A percentile compares a stretch with the other conserved stretches of the same genome.
phyloP scores from a whole-genome alignment of 352 stramenopile species.

The Phytopythium cucurbitacearum region DNA sequence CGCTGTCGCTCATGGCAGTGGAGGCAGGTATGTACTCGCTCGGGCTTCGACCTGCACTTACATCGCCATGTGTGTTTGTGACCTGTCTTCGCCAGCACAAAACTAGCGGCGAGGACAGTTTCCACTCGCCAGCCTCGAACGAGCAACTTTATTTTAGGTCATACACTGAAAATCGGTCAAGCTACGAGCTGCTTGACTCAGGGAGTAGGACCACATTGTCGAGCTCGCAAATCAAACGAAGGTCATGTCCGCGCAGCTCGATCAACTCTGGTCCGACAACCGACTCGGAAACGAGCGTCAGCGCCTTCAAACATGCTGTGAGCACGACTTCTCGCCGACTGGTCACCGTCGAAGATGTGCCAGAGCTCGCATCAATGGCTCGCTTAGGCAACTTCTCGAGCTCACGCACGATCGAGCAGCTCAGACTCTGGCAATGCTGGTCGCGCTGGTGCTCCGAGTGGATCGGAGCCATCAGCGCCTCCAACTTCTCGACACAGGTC shows the following conservation, averaged over 20 bases:
- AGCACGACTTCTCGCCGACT: slow-evolving; percentile 8
- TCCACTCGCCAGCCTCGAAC: too few species aligned
- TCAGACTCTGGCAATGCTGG: slow-evolving; percentile 35
- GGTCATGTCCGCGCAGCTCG: slow-evolving; percentile 28
- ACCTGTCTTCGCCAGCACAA: too few species aligned
- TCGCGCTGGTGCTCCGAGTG: slow-evolving; percentile 46
- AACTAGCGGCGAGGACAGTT: too few species aligned
- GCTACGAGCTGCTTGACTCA: not conserved
- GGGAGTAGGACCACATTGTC: slow-evolving; percentile 35
- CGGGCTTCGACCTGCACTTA: too few species aligned
- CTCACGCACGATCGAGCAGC: slow-evolving; percentile 58
- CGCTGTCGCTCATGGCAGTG: not conserved
- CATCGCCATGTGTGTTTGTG: too few species aligned
- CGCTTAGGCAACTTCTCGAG: slow-evolving; percentile 25
- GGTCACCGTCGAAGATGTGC: not conserved
- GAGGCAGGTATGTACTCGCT: too few species aligned
- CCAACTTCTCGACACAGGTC: slow-evolving; percentile 19
- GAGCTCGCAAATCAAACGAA: slow-evolving; percentile 39
- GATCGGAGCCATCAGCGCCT: slow-evolving; percentile 25
- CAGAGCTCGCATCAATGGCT: not conserved
- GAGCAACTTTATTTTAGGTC: too few species aligned
- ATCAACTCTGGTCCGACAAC: slow-evolving; percentile 38
- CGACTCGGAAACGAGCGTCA: slow-evolving; percentile 18
- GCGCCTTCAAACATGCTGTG: slow-evolving; percentile 14
- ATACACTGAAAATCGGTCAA: too few species aligned